Conservation (phyloP, 2,329 filamentous ascomycete species). For the Paecilomyces variotii region DNA sequence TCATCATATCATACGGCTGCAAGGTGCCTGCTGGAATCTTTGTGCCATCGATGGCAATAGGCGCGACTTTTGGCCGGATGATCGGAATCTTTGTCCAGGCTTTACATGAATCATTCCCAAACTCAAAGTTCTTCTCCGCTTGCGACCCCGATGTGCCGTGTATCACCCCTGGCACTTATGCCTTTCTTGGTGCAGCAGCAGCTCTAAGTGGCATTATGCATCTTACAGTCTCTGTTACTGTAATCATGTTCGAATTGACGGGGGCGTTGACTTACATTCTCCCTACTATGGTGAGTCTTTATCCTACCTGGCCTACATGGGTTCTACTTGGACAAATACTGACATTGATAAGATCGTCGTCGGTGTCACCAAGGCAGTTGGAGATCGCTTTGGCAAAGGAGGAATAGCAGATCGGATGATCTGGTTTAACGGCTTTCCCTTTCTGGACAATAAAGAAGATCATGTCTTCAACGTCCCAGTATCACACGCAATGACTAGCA, state of each 20-base stretch:
- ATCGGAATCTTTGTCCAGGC: slow-evolving; percentile 92
- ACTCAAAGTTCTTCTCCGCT: slow-evolving; percentile 75
- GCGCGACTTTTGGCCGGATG: slow-evolving; percentile 85
- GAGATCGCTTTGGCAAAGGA: slow-evolving; percentile 85
- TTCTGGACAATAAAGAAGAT: slow-evolving; percentile 94
- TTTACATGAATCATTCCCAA: slow-evolving; percentile 74
- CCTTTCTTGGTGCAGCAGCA: slow-evolving; percentile 85
- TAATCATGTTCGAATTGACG: slow-evolving; percentile 99
- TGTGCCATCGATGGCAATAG: slow-evolving; percentile 95
- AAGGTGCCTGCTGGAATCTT: slow-evolving; percentile 98
- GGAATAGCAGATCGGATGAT: slow-evolving; percentile 98
- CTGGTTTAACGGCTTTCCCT: slow-evolving; percentile 96
- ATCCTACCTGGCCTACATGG: neutral
- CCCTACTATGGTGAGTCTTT: slow-evolving; percentile 67
- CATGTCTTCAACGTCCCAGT: slow-evolving; percentile 94
- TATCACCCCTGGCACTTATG: slow-evolving; percentile 95
- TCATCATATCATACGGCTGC: slow-evolving; percentile 94
- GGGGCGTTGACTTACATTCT: slow-evolving; percentile 96
- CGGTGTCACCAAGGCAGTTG: slow-evolving; percentile 88
- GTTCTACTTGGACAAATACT: neutral
- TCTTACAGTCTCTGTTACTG: slow-evolving; percentile 89
- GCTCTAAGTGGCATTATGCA: slow-evolving; percentile 97
- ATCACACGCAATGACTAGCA: slow-evolving; percentile 76
- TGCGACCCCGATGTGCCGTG: slow-evolving; percentile 89
- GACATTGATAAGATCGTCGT: slow-evolving; percentile 64